These are phyloP conservation scores for Plicaturopsis crispa DNA, from an alignment of 768 basidiomycete genomes.

Conservation along the genomic window DNA sequence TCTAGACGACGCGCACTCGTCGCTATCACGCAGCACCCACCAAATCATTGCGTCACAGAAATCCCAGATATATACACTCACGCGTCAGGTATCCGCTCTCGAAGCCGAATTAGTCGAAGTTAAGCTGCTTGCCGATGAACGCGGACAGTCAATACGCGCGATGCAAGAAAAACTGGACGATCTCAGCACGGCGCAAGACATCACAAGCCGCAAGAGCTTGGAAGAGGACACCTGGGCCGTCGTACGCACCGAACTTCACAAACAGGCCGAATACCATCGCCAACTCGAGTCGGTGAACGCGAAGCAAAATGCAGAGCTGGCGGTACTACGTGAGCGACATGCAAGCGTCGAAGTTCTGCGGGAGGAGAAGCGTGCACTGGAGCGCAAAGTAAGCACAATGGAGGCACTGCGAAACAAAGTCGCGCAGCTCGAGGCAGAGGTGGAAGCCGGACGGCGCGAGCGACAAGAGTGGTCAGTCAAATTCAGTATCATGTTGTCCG, in stretches of 20 bases:
- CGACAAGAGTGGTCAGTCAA: conserved; percentile 47
- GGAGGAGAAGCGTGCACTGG: conserved; percentile 66
- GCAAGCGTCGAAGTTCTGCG: conserved; percentile 59
- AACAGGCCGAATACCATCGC: conserved; percentile 55
- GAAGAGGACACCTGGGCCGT: conserved; percentile 55
- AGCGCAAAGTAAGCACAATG: conserved; percentile 39
- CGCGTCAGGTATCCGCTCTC: conserved; percentile 36
- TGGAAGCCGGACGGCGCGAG: conserved; percentile 52
- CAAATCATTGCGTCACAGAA: conserved; percentile 45
- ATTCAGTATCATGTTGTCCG: conserved; percentile 1
- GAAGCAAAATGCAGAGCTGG: conserved; percentile 46
- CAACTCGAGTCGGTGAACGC: conserved; percentile 53
- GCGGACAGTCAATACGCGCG: conserved; percentile 28
- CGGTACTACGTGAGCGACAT: conserved; percentile 44
- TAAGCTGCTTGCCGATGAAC: conserved; percentile 32
- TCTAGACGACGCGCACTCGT: conserved; percentile 46
- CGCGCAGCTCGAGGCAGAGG: conserved; percentile 53
- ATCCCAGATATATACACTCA: conserved; percentile 40
- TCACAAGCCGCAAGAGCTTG: conserved; percentile 10
- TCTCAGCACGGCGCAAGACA: conserved; percentile 26
- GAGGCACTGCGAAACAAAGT: conserved; percentile 52
- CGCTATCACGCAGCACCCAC: conserved; percentile 37
- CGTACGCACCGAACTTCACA: conserved; percentile 60
- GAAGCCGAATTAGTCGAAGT: conserved; percentile 39
- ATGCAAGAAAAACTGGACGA: conserved; percentile 45